These are phyloP conservation scores for Ilex aquifolium DNA, from an alignment of 257 asterid species.

Conservation along the genomic window DNA sequence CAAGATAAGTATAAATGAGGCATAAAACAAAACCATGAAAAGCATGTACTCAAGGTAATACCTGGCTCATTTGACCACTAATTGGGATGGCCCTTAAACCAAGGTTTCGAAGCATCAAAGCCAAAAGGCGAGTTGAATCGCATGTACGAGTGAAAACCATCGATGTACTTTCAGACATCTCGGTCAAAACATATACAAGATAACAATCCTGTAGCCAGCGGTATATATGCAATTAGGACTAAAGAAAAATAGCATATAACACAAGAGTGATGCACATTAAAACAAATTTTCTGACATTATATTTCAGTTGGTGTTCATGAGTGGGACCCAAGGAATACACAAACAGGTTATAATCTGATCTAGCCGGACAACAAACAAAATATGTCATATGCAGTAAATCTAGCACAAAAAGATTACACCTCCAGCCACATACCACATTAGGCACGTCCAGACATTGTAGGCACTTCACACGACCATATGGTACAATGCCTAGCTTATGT, in stretches of 20 bases:
- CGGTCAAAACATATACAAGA: constrained; percentile 75
- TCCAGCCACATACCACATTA: no score
- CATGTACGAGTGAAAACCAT: constrained; percentile 96
- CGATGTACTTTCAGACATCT: constrained; percentile 63
- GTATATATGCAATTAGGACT: constrained; percentile 1
- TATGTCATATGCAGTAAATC: no score
- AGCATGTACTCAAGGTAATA: constrained; percentile 10
- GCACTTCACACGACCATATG: no score
- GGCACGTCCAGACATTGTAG: no score
- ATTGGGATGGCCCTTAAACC: constrained; percentile 85
- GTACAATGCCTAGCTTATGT: no score
- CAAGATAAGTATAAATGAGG: not conserved
- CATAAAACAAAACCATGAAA: not conserved
- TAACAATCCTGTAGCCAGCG: constrained; percentile 56
- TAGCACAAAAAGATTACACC: no score
- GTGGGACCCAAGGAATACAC: no score
- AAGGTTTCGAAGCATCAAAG: constrained; percentile 70
- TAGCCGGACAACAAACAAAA: no score
- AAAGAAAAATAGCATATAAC: not conserved
- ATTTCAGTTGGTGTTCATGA: no score
- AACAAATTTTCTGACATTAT: no score
- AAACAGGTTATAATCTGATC: no score
- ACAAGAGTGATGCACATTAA: no score
- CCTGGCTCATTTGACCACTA: constrained; percentile 97
- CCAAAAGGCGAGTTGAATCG: constrained; percentile 69